A percentile compares a stretch with the other conserved stretches of the same genome.
Evolutionary conservation across 2,329 filamentous ascomycete genomes (phyloP).

Genomic region (Neocucurbitaria cava): DNA sequence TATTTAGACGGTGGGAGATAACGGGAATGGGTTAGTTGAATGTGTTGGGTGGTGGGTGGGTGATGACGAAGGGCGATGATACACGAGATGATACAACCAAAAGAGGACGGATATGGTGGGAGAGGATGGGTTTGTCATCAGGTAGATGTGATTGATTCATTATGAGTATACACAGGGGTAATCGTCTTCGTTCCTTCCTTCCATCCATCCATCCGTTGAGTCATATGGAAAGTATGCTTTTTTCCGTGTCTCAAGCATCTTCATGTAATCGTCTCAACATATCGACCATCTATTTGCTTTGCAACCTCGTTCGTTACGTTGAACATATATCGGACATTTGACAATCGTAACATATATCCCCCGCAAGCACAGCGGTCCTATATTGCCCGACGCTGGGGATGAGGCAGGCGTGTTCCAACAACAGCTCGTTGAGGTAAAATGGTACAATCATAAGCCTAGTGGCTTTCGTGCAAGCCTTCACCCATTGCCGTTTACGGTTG

Average conservation of each 20-base stretch:
- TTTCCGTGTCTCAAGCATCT: background rate
- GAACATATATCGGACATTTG: background rate
- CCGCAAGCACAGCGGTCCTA: background rate
- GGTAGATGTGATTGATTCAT: constrained; percentile 1
- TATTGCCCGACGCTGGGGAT: constrained; percentile 4
- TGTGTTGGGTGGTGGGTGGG: background rate
- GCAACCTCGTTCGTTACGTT: background rate
- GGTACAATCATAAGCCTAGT: constrained; percentile 10
- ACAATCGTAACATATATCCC: background rate
- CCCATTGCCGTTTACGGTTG: constrained; percentile 32
- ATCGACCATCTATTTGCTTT: background rate
- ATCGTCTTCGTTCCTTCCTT: background rate
- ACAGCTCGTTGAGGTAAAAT: constrained; percentile 2
- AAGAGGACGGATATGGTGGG: background rate
- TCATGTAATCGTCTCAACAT: background rate
- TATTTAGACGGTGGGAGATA: background rate
- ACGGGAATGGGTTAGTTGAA: background rate
- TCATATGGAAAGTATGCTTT: background rate
- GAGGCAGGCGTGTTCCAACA: background rate
- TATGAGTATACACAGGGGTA: background rate
- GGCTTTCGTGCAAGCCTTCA: constrained; percentile 20
- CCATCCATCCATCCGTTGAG: background rate
- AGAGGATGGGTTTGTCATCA: background rate
- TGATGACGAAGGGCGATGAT: background rate
- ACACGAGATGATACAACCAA: background rate